These are phyloP conservation scores for Colletotrichum spinosum DNA, from an alignment of 2,329 filamentous ascomycete genomes.

Conservation along the genomic window DNA sequence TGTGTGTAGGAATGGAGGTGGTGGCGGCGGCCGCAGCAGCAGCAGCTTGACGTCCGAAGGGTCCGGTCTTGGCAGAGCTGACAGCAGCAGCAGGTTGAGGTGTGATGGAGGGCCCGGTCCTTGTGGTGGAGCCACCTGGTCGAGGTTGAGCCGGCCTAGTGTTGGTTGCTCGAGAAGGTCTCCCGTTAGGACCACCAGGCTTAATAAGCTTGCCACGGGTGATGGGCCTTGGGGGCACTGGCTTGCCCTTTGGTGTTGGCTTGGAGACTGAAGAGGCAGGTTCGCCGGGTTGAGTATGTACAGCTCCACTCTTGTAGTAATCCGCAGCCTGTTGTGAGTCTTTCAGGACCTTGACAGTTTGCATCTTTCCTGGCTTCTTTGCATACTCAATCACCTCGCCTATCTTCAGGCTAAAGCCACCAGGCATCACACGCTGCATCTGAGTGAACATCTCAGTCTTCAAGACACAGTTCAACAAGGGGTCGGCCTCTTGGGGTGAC, in stretches of 20 bases:
- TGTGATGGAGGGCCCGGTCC: conserved; percentile 29
- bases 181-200: conserved; percentile 86
- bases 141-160: conserved; percentile 58
- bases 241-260: conserved; percentile 88
- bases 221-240: conserved; percentile 88
- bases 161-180: conserved; percentile 76
- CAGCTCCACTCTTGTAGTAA: conserved; percentile 91
- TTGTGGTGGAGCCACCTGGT: conserved; percentile 48
- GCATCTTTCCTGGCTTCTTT: conserved; percentile 96
- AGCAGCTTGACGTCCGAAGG: conserved; percentile 34
- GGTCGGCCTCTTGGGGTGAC: conserved; percentile 92
- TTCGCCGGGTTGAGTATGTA: conserved; percentile 89
- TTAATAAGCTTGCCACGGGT: conserved; percentile 93
- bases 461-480: conserved; percentile 91
- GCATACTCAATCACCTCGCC: conserved; percentile 91
- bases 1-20: conserved; percentile 34
- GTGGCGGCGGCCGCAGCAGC: conserved; percentile 39
- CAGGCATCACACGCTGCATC: conserved; percentile 82
- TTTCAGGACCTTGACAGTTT: conserved; percentile 89
- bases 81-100: conserved; percentile 50
- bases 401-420: conserved; percentile 84
- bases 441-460: conserved; percentile 99
- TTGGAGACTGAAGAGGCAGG: conserved; percentile 83
- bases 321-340: conserved; percentile 83
- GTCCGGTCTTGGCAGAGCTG: conserved; percentile 41